Conservation (phyloP, 2,329 filamentous ascomycete genomes). For the Paecilomyces fulvus region DNA sequence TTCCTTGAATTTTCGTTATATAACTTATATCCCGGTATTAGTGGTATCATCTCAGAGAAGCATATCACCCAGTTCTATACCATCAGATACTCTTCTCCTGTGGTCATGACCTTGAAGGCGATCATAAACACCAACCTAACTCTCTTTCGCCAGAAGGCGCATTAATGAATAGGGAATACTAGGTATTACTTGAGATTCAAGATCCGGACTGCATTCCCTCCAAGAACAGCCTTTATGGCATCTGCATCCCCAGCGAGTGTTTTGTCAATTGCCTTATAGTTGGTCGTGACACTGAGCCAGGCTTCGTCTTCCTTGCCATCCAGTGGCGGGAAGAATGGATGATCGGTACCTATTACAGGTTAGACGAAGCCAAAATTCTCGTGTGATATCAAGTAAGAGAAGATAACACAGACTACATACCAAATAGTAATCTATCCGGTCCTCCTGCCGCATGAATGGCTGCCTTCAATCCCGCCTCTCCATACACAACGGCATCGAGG, state of each 20-base stretch:
- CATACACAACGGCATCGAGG: slow-evolving; percentile 60
- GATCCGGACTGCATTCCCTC: slow-evolving; percentile 37
- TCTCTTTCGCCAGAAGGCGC: neutral
- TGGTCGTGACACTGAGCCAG: slow-evolving; percentile 41
- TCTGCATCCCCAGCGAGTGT: slow-evolving; percentile 24
- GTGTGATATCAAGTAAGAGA: neutral
- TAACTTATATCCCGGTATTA: neutral
- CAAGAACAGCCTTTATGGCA: slow-evolving; percentile 29
- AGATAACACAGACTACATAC: slow-evolving; percentile 12
- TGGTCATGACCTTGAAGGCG: no score
- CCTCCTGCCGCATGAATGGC: slow-evolving; percentile 62
- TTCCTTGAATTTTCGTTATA: neutral
- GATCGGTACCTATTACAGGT: slow-evolving; percentile 30
- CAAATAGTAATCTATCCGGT: slow-evolving; percentile 34
- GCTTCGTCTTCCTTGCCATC: slow-evolving; percentile 22
- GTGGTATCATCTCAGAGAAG: neutral
- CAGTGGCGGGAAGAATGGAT: slow-evolving; percentile 38
- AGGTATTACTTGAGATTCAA: slow-evolving; percentile 24
- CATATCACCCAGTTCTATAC: neutral
- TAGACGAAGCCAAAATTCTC: neutral
- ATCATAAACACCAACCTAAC: no score
- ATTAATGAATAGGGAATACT: neutral
- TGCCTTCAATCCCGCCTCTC: slow-evolving; percentile 53
- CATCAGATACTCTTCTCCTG: neutral
- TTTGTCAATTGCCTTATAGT: slow-evolving; percentile 37